These are phyloP conservation scores for Arthrobotrys sphaeroides DNA, from an alignment of 2,329 filamentous ascomycete genomes.

Conservation along the genomic window DNA sequence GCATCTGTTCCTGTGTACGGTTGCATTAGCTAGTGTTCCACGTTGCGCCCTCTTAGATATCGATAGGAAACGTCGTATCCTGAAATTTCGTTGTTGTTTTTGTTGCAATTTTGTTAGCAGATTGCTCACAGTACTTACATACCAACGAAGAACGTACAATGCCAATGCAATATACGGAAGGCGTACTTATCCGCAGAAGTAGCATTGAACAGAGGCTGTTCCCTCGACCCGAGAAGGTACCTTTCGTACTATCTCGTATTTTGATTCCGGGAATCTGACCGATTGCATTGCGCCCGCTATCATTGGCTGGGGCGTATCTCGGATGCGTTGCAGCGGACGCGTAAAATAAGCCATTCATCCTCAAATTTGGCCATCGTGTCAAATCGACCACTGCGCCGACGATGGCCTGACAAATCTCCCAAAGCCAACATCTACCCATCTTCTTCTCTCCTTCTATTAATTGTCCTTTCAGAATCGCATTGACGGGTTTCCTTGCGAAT, in stretches of 20 bases:
- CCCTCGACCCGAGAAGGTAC: neutral
- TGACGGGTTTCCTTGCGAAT: constrained; percentile 38
- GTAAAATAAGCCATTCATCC: constrained; percentile 7
- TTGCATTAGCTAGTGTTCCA: no score
- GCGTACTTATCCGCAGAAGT: no score
- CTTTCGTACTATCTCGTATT: neutral
- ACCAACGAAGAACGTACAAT: no score
- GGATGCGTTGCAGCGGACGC: constrained; percentile 6
- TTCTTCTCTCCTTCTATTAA: constrained; percentile 9
- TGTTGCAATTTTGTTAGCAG: no score
- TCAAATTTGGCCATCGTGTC: constrained; percentile 21
- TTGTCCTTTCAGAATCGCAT: constrained; percentile 21
- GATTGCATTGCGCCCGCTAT: neutral
- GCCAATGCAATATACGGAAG: no score
- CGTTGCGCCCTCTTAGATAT: no score
- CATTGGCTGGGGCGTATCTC: neutral
- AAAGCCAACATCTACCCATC: neutral
- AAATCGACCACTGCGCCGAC: constrained; percentile 17
- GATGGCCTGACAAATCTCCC: constrained; percentile 40
- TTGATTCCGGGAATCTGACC: neutral
- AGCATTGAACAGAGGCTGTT: no score
- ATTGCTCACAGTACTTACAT: no score
- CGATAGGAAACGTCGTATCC: no score
- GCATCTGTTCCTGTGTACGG: no score
- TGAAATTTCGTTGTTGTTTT: no score